These are phyloP conservation scores for Cyberlindnera japonica DNA, from an alignment of 805 yeast species.

Conservation along the genomic window DNA sequence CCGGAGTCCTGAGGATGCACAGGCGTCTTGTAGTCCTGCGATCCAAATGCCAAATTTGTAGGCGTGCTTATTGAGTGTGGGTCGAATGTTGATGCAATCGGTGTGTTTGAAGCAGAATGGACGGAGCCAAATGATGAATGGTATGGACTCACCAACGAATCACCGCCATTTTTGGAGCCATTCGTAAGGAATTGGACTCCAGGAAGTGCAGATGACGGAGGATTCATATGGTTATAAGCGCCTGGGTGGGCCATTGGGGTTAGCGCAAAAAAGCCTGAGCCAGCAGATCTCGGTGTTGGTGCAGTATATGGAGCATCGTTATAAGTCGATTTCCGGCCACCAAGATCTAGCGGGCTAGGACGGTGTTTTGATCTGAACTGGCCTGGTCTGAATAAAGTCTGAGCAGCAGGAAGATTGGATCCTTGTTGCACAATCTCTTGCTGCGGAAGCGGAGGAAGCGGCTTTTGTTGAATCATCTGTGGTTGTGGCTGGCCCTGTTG, in stretches of 20 bases:
- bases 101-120: constrained; percentile 16
- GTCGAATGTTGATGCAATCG: constrained; percentile 12
- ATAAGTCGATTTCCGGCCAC: constrained; percentile 12
- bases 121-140: constrained; percentile 16
- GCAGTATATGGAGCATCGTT: constrained; percentile 22
- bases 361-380: constrained; percentile 28
- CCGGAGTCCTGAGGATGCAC: constrained; percentile 1
- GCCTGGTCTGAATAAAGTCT: constrained; percentile 21
- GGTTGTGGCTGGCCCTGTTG: too few species aligned
- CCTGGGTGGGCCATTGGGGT: constrained; percentile 19
- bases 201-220: constrained; percentile 17
- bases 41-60: constrained; percentile 10
- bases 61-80: constrained; percentile 9
- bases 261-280: constrained; percentile 15
- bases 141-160: constrained; percentile 19
- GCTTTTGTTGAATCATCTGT: too few species aligned
- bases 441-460: constrained; percentile 4
- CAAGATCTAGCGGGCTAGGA: constrained; percentile 25
- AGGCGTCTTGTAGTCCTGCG: constrained; percentile 11
- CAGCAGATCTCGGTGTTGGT: constrained; percentile 24
- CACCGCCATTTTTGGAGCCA: constrained; percentile 5
- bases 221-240: constrained; percentile 1
- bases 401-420: constrained; percentile 14
- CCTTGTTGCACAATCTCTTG: constrained; percentile 9
- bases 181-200: constrained; percentile 18